Evolutionary conservation across 345 rosid genomes (phyloP), one percentile per base, ranked within the genome.

Genomic region (Salix viminalis): DNA sequence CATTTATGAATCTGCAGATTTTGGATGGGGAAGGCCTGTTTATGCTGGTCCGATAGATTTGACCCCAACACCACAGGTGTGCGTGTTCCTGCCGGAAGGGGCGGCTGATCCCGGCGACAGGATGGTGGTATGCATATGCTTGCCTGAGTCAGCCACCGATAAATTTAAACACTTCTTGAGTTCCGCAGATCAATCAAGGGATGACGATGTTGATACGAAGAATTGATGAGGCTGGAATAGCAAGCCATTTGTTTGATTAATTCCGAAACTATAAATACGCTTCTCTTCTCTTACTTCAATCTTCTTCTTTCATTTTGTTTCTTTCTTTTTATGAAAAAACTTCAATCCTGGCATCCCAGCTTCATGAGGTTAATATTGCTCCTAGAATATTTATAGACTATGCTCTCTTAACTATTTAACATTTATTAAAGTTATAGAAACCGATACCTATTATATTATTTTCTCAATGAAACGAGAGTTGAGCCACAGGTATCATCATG

Each of bases 61-160:
- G 48, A 94, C 94, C 10, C 97, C 97, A 39, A 93, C 97, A 0
- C 97, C 98, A 54, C 98, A 92, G 75, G 95, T 94, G 32, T 92
- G 97, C 74, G 90, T 94, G 21, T 80, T 95, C 75, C 89, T 95
- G 75, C 97, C 97, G 6, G 92, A 81, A 81, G 92, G 91, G 26
- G 89, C 84, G 44, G 75, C 83, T 0, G 86, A 89, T 67, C 81
- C 91, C 36, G 74, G 77, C 54, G 95, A 90, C 72, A 80, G 84
- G 70, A 90, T 88, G 88, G 78, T 93, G 68, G 86, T 88, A 7
- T 92, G 95, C 82, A 90, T 94, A 52, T 94, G 98, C 85, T 82
- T 94, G 88, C 97, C 97, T n/a, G 88, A 89, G 75, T 73, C 79
- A 18, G 92, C 92, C 11, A 83, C 85, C 37, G 14, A 79, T 28